These are phyloP conservation scores for Phytophthora ramorum DNA, from an alignment of 352 stramenopile genomes.

Conservation along the genomic window DNA sequence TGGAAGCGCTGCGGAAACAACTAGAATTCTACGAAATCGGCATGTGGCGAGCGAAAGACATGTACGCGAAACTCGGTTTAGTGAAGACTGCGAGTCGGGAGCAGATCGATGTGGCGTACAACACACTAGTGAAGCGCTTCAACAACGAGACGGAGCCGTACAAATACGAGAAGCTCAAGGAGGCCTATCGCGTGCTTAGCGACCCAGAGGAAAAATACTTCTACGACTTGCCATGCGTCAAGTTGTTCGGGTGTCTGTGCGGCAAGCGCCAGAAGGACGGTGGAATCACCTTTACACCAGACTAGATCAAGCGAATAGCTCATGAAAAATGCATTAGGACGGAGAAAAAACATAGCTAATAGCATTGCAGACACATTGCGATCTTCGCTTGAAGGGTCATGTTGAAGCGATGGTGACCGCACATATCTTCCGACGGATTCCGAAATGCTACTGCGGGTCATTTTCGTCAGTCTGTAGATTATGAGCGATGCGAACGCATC, in stretches of 20 bases:
- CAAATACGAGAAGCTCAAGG: slow-evolving; percentile 85
- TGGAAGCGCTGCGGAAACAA: slow-evolving; percentile 65
- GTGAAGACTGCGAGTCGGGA: slow-evolving; percentile 71
- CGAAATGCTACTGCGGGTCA: slow-evolving; percentile 6
- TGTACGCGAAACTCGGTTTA: slow-evolving; percentile 84
- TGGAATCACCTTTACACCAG: slow-evolving; percentile 76
- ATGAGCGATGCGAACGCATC: slow-evolving; percentile 20
- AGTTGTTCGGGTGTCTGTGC: slow-evolving; percentile 81
- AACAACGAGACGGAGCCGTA: slow-evolving; percentile 87
- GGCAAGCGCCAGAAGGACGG: slow-evolving; percentile 85
- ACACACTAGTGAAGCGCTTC: slow-evolving; percentile 82
- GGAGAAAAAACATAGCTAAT: neutral
- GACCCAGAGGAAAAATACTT: slow-evolving; percentile 87
- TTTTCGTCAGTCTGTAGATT: slow-evolving; percentile 1
- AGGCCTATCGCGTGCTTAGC: slow-evolving; percentile 79
- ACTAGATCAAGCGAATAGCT: slow-evolving; percentile 35
- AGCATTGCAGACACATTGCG: slow-evolving; percentile 1
- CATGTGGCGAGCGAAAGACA: slow-evolving; percentile 82
- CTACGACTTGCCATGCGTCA: slow-evolving; percentile 86
- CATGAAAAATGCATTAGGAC: neutral
- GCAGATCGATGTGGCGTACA: slow-evolving; percentile 85
- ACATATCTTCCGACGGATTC: slow-evolving; percentile 23
- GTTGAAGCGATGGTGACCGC: slow-evolving; percentile 16
- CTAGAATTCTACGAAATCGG: slow-evolving; percentile 76
- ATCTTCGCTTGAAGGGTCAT: slow-evolving; percentile 35